A percentile compares a stretch with the other conserved stretches of the same genome.
These are phyloP conservation scores for Trichoderma sp. DNA, from an alignment of 2,329 filamentous ascomycete species.

Conservation along the genomic window DNA sequence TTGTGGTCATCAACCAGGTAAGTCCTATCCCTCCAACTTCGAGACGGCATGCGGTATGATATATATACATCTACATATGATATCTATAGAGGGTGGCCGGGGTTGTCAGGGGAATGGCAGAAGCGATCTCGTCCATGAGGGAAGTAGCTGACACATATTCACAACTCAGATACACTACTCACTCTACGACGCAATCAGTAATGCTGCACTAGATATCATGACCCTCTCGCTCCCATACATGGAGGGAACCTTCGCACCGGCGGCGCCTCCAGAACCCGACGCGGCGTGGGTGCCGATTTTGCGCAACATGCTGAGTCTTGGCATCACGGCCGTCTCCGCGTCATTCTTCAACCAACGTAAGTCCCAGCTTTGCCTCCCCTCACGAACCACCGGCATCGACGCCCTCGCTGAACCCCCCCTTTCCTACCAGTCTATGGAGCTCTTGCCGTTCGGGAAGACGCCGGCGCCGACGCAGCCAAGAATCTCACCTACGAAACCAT, in stretches of 20 bases:
- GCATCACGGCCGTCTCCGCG: conserved; percentile 32
- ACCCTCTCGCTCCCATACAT: conserved; percentile 30
- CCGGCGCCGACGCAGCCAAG: conserved; percentile 1
- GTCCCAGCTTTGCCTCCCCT: not conserved
- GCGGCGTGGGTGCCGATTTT: conserved; percentile 37
- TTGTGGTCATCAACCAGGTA: conserved; percentile 32
- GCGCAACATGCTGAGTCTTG: conserved; percentile 38
- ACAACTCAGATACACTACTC: conserved; percentile 15
- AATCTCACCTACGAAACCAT: not conserved
- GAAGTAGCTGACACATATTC: not conserved
- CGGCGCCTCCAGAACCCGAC: conserved; percentile 17
- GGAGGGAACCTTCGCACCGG: conserved; percentile 30
- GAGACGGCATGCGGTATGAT: not conserved
- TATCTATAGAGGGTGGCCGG: no score
- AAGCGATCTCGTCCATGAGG: not conserved
- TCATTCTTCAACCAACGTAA: conserved; percentile 36
- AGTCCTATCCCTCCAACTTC: not conserved
- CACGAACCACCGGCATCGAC: not conserved
- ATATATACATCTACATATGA: no score
- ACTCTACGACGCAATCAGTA: conserved; percentile 21
- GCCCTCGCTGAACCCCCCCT: not conserved
- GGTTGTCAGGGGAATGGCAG: not conserved
- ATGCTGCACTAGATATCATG: conserved; percentile 30
- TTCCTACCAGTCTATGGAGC: not conserved
- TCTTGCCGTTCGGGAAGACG: not conserved